Conservation (phyloP, 139 green algal genomes). For the Micractinium sp. region DNA sequence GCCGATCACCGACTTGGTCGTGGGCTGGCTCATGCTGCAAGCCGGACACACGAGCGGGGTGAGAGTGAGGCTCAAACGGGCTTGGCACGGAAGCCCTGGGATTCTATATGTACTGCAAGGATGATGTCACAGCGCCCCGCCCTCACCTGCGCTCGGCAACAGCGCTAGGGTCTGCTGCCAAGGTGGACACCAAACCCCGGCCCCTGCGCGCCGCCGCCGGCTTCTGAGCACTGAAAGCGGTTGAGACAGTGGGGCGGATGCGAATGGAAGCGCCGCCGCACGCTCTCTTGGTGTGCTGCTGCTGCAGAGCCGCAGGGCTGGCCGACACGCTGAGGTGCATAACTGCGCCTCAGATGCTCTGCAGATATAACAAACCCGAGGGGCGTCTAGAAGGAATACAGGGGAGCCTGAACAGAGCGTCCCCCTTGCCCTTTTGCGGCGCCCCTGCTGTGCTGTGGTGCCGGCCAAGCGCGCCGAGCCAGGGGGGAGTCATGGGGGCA, state of each 20-base stretch:
- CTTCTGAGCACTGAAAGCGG: background rate
- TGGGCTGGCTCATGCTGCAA: conserved; percentile 2
- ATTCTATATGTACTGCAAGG: background rate
- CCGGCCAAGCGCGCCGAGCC: background rate
- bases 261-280: background rate
- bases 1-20: conserved; percentile 76
- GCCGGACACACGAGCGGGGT: too few relatives aligned
- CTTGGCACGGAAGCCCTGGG: background rate
- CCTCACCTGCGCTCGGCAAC: conserved; percentile 4
- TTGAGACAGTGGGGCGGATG: background rate
- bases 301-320: background rate
- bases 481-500: background rate
- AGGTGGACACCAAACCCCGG: background rate
- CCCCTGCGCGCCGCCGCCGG: background rate
- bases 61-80: background rate
- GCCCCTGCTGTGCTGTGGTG: background rate
- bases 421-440: background rate
- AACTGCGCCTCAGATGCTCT: too few relatives aligned
- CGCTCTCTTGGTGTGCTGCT: background rate
- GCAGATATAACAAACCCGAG: too few relatives aligned
- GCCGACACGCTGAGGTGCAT: background rate
- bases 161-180: conserved; percentile 9
- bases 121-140: background rate
- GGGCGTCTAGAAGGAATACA: too few relatives aligned
- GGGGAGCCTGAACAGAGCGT: too few relatives aligned